Percentiles rank a stretch among this genome's conserved stretches.
These are phyloP conservation scores for Calcarisporium arbuscula DNA, from an alignment of 2,329 filamentous ascomycete genomes.

Conservation along the genomic window DNA sequence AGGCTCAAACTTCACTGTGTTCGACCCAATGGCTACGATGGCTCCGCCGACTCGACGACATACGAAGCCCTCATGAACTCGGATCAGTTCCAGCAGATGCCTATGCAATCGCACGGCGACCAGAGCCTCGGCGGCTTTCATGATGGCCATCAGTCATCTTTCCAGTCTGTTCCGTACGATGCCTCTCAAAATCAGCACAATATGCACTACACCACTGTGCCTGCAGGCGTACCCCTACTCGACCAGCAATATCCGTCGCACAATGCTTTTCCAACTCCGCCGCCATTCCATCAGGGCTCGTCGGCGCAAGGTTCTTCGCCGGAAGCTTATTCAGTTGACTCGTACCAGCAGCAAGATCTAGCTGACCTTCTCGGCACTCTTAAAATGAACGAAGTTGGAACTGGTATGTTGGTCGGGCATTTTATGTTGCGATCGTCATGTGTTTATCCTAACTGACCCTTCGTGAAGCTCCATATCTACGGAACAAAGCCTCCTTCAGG, in stretches of 20 bases:
- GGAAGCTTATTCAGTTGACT: constrained; percentile 51
- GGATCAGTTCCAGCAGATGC: constrained; percentile 41
- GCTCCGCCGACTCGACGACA: constrained; percentile 30
- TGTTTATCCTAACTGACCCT: constrained; percentile 3
- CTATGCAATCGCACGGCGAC: constrained; percentile 41
- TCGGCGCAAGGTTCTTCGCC: constrained; percentile 30
- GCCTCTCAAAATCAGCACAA: constrained; percentile 36
- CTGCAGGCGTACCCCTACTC: constrained; percentile 41
- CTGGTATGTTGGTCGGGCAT: constrained; percentile 58
- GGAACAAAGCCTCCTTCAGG: constrained; percentile 48
- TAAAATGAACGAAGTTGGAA: constrained; percentile 79
- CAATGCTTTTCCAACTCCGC: constrained; percentile 47
- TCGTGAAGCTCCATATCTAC: constrained; percentile 71
- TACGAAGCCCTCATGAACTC: constrained; percentile 25
- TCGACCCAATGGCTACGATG: constrained; percentile 70
- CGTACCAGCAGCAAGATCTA: constrained; percentile 64
- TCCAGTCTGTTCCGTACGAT: constrained; percentile 43
- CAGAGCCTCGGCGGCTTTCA: constrained; percentile 39
- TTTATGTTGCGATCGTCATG: neutral
- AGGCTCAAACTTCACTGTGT: constrained; percentile 90
- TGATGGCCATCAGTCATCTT: constrained; percentile 35
- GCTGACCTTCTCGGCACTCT: constrained; percentile 78
- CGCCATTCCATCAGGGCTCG: constrained; percentile 27
- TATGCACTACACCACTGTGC: constrained; percentile 48
- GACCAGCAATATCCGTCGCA: constrained; percentile 45